Evolutionary conservation across 106 monocot genomes (phyloP), one percentile per base, ranked within the genome.

Genomic region (Ottelia alismoides): DNA sequence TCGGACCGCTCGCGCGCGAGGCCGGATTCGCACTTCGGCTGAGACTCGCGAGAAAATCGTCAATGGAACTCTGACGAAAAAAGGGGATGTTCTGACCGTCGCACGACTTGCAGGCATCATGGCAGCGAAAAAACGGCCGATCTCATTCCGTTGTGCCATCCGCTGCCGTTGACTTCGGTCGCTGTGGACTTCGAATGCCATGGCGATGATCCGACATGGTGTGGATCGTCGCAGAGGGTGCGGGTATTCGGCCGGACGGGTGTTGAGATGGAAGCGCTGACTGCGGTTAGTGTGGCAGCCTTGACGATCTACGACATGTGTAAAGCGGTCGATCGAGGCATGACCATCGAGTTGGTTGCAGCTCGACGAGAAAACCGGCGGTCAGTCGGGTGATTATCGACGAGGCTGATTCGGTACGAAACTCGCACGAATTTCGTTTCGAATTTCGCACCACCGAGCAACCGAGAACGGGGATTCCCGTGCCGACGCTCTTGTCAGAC

Each of bases 211-310:
- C 73, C 45, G n/a, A n/a, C 60, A 85, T 80, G 31, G 78, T 91
- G 1, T 66, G 75, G 48, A 85, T 91, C 18, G 75, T 78, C 55
- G 85, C 78, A 23, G 91, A 84, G 65, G 85, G 67, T 11, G 57
- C 64, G n/a, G 21, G 59, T 75, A 0, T 72, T 63, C 1, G 84
- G 75, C 11, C 80, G 81, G 50, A 91, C 84, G 0, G 91, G 84
- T 7, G 84, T 81, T 10, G 84, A 91, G 77, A 91, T 91, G 91
- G 91, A 91, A 68, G 91, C 91, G 1, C 49, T 91, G 84, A 75
- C 84, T 18, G 91, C 91, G 6, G 91, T 78, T 6, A 25, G 80
- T 2, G 72, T 91, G 35, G 90, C 90, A 25, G 81, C 80, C 1
- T 81, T 91, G 22, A 81, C 90, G 0, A 67, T 91, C 22, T 91